A percentile compares a stretch with the other conserved stretches of the same genome.
Evolutionary conservation across 352 stramenopile genomes (phyloP).

Genomic region (Thalassiosira exigua): DNA sequence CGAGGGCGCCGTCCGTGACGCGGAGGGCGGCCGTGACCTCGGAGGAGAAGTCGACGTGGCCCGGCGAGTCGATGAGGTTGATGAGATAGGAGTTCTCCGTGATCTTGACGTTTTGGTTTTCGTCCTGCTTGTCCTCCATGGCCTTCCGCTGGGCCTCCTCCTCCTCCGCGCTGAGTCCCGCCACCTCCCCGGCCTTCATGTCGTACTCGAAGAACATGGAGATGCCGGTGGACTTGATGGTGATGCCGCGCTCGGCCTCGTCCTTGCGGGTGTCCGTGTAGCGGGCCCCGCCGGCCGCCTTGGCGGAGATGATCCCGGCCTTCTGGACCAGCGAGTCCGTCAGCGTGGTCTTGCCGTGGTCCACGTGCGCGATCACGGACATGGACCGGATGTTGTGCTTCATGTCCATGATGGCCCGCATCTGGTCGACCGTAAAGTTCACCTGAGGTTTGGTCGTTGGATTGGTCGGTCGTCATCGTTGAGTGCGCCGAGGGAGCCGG

Average conservation of each 20-base stretch:
- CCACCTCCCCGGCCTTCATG: slow-evolving; percentile 90
- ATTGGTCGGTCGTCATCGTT: too few species aligned
- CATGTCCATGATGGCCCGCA: slow-evolving; percentile 98
- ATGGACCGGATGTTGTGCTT: slow-evolving; percentile 99
- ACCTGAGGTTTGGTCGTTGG: too few species aligned
- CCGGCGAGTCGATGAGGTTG: slow-evolving; percentile 99
- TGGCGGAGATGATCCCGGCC: slow-evolving; percentile 98
- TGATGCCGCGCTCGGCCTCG: slow-evolving; percentile 99
- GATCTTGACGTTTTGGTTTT: slow-evolving; percentile 89
- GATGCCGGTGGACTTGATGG: slow-evolving; percentile 99
- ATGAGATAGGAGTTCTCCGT: slow-evolving; percentile 99
- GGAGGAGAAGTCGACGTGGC: slow-evolving; percentile 99
- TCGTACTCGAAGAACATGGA: slow-evolving; percentile 99
- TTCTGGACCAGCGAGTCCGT: slow-evolving; percentile 99
- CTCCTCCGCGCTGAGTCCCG: slow-evolving; percentile 71
- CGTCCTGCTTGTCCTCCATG: slow-evolving; percentile 65
- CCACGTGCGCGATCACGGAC: slow-evolving; percentile 99
- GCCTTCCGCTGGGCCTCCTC: slow-evolving; percentile 84
- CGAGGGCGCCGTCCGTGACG: slow-evolving; percentile 98
- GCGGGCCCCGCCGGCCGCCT: slow-evolving; percentile 97
- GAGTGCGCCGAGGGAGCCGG: too few species aligned
- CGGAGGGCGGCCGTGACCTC: slow-evolving; percentile 98
- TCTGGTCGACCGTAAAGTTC: slow-evolving; percentile 99
- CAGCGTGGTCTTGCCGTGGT: slow-evolving; percentile 99
- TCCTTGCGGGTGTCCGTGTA: slow-evolving; percentile 99